These are phyloP conservation scores for Anisodus tanguticus DNA, from an alignment of 257 asterid species.

Conservation along the genomic window DNA sequence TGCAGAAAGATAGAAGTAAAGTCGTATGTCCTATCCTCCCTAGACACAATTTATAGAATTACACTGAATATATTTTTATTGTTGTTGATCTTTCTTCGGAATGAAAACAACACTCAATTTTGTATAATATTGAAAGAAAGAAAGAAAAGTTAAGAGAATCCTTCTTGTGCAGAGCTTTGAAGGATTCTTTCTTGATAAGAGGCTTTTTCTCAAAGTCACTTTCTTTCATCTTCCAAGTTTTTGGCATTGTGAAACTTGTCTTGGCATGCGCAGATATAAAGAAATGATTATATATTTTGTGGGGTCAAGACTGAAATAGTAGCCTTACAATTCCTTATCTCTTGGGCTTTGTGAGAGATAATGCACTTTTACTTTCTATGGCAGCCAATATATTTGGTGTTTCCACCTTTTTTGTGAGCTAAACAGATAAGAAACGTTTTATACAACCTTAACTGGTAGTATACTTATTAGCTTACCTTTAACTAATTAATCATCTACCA, in stretches of 20 bases:
- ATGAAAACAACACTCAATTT: slow-evolving; percentile 30
- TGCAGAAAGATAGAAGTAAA: too few relatives aligned
- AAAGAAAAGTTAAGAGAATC: slow-evolving; percentile 31
- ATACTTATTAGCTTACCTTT: neutral
- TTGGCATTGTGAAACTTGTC: slow-evolving; percentile 44
- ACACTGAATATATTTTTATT: too few relatives aligned
- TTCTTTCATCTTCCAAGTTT: slow-evolving; percentile 34
- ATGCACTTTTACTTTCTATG: slow-evolving; percentile 23
- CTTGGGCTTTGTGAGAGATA: slow-evolving; percentile 33
- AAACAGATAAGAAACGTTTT: neutral
- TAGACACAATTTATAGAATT: too few relatives aligned
- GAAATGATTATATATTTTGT: slow-evolving; percentile 41
- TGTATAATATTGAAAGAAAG: slow-evolving; percentile 2
- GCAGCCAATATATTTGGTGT: slow-evolving; percentile 13
- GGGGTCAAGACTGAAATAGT: slow-evolving; percentile 33
- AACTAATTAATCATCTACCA: slow-evolving; percentile 16
- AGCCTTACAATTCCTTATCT: slow-evolving; percentile 44
- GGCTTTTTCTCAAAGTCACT: slow-evolving; percentile 39
- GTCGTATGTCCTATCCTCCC: too few relatives aligned
- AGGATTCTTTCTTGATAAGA: slow-evolving; percentile 45
- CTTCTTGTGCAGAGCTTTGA: slow-evolving; percentile 38
- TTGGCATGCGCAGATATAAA: slow-evolving; percentile 37
- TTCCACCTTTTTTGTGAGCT: slow-evolving; percentile 28
- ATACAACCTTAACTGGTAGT: neutral
- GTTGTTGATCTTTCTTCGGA: slow-evolving; percentile 8